Evolutionary conservation across 495 filamentous ascomycete species (phyloP).

Genomic region (Extremus antarcticus): DNA sequence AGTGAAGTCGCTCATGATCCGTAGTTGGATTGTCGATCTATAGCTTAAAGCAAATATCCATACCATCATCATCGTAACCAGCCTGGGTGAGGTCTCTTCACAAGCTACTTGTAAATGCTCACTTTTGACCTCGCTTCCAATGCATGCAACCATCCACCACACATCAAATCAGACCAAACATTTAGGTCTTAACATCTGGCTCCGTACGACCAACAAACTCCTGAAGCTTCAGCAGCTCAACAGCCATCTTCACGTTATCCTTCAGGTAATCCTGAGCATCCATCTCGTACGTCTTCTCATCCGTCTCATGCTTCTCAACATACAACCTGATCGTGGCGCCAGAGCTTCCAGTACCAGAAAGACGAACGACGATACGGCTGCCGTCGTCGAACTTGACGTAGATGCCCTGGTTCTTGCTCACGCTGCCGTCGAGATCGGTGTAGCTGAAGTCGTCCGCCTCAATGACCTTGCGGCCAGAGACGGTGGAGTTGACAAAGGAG

Average conservation of each 20-base stretch:
- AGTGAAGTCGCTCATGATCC: too few relatives aligned
- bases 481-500: slow-evolving; percentile 70
- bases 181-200: slow-evolving; percentile 95
- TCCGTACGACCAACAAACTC: slow-evolving; percentile 80
- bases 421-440: slow-evolving; percentile 90
- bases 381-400: slow-evolving; percentile 92
- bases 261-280: slow-evolving; percentile 91
- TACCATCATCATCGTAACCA: too few relatives aligned
- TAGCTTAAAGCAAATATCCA: too few relatives aligned
- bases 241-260: slow-evolving; percentile 74
- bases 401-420: slow-evolving; percentile 90
- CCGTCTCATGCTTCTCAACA: slow-evolving; percentile 80
- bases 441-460: slow-evolving; percentile 95
- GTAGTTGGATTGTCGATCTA: too few relatives aligned
- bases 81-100: too few relatives aligned
- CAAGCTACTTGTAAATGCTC: neutral
- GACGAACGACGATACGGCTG: slow-evolving; percentile 81
- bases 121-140: neutral
- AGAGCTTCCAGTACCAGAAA: slow-evolving; percentile 89
- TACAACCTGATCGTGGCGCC: slow-evolving; percentile 95
- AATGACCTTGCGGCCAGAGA: slow-evolving; percentile 69
- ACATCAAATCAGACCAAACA: too few relatives aligned
- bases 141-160: neutral
- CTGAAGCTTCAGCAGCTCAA: slow-evolving; percentile 77
- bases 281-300: slow-evolving; percentile 58